These are phyloP conservation scores for Aspergillus sclerotialis DNA, from an alignment of 2,329 filamentous ascomycete species.

Conservation along the genomic window DNA sequence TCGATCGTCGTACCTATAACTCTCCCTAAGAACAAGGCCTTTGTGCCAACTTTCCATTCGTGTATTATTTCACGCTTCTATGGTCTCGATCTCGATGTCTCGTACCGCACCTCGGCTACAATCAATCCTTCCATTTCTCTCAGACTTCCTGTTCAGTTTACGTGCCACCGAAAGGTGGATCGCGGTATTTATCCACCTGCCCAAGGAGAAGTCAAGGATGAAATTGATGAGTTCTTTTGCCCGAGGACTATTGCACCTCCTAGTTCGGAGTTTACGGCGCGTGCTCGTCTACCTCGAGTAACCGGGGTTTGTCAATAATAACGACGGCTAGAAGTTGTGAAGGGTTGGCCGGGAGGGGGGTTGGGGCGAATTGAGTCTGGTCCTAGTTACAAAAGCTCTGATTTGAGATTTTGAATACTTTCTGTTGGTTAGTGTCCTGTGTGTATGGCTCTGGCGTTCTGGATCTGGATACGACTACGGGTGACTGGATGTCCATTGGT, in stretches of 20 bases:
- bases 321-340: no score
- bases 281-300: no score
- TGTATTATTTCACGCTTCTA: constrained; percentile 62
- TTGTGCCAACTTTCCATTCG: constrained; percentile 63
- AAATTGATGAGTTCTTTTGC: constrained; percentile 22
- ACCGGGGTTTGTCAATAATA: no score
- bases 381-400: no score
- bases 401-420: no score
- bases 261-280: neutral
- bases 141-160: constrained; percentile 39
- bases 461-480: no score
- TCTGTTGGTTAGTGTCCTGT: no score
- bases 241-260: constrained; percentile 19
- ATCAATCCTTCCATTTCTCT: constrained; percentile 34
- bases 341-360: no score
- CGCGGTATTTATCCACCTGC: constrained; percentile 5
- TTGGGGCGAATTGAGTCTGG: no score
- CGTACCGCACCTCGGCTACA: constrained; percentile 45
- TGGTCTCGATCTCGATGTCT: constrained; percentile 52
- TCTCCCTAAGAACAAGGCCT: constrained; percentile 54
- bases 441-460: no score
- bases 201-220: constrained; percentile 12
- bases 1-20: constrained; percentile 57
- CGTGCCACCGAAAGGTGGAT: constrained; percentile 11
- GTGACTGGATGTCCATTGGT: no score